Evolutionary conservation across 345 rosid genomes (phyloP), one percentile per base, ranked within the genome.

Genomic region (Sonneratia alba): DNA sequence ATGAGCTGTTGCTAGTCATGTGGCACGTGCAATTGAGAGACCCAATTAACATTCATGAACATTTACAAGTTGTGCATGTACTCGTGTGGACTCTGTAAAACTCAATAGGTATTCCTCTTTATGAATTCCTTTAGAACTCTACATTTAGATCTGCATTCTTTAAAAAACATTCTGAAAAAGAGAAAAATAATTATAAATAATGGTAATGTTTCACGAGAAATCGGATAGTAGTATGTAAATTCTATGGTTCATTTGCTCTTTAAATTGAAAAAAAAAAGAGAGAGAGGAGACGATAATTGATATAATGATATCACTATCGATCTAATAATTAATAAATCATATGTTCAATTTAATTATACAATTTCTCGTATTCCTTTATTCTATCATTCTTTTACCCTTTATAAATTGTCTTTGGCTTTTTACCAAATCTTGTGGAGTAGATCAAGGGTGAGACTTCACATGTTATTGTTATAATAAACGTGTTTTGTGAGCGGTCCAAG

Each of bases 131-230:
- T 48, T 48, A 16, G 53, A 13, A 48, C 53, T 10, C 11, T 48
- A 48, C 53, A 48, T 48, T 1, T 48, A 48, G 18, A 16, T 10
- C 4, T 12, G 18, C 3, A 13, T 48, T 45, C 43, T 40, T 40
- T 40, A 40, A 4, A 4, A 40, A 40, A 40, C 5, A 4, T 40
- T 40, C 43, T 4, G 1, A 8, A 4, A 4, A 40, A 8, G 43
- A 40, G 59, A 22, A 53, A 7, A 7, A 24, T 22, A 24, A 0
- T 22, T 22, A 59, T 59, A n/a, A 5, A 59, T 59, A 24, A 59
- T 59, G 64, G 34, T 59, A 13, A 43, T 66, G 69, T 66, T 66
- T 66, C 69, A 66, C 69, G 69, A 66, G 49, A 66, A 38, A 38
- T 66, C 14, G 38, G 48, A 59, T 22, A 22, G 34, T 24, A 24